These are phyloP conservation scores for Didymellaceae sp. DNA, from an alignment of 2,329 filamentous ascomycete genomes.

Conservation along the genomic window DNA sequence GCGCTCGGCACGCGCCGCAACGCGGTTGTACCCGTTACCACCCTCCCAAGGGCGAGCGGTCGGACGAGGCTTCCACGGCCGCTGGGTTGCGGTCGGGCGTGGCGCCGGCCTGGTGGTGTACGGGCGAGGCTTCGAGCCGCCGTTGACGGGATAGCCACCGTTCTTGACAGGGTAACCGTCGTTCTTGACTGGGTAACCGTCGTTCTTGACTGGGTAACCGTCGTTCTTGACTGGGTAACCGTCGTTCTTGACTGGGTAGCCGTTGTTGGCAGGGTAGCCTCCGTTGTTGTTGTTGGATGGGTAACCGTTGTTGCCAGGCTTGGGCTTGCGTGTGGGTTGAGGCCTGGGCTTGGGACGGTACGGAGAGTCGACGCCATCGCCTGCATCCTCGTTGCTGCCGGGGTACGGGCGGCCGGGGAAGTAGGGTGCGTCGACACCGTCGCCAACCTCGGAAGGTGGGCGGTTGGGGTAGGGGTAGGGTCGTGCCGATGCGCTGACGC, in stretches of 20 bases:
- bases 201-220: too few species aligned
- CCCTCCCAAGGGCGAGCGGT: conserved; percentile 4
- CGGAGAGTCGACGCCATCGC: conserved; percentile 24
- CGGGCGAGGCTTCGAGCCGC: not conserved
- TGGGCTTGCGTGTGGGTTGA: not conserved
- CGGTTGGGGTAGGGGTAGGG: conserved; percentile 4
- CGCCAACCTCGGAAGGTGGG: conserved; percentile 15
- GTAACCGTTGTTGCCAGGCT: not conserved
- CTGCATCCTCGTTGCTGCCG: not conserved
- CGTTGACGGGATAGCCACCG: not conserved
- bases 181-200: too few species aligned
- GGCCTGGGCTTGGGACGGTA: conserved; percentile 7
- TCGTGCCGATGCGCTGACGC: not conserved
- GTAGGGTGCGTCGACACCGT: conserved; percentile 22
- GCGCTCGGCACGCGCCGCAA: not conserved
- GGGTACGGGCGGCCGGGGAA: not conserved
- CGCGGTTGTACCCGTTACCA: not conserved
- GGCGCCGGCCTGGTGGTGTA: not conserved
- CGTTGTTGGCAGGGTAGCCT: not conserved
- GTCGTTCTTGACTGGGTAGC: not conserved
- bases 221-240: too few species aligned
- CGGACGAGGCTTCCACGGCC: conserved; percentile 11
- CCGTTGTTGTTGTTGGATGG: not conserved
- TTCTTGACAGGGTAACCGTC: not conserved
- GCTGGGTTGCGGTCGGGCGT: conserved; percentile 2